Base-by-base conservation (phyloP, 768 basidiomycete genomes). In the Podaxis sp. region DNA sequence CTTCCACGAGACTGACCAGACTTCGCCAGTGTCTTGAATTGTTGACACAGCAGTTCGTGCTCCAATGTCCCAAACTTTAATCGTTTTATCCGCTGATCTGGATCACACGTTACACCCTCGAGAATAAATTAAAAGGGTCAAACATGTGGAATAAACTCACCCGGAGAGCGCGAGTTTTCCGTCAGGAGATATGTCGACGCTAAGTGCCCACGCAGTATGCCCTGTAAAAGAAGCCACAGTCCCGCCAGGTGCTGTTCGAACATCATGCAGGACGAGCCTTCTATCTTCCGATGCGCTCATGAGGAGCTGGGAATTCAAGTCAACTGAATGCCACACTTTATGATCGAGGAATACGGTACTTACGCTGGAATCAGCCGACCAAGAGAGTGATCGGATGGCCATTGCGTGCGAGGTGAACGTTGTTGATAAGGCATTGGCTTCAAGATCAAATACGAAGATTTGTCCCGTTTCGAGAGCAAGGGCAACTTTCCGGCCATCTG, bases 251-350 rank as follows among this genome's bases (percentile, higher is more conserved):
- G 88, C 79, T n/a, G 83, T 80, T 60, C 95, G 88, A 15, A 95
- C 91, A 71, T 98, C 95, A 73, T 96, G 93, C 53, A 96, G 75
- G 58, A 94, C 88, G 63, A 98, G 87, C 17, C 92, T 86, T 73
- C 93, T 94, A 75, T 96, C 95, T 72, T 98, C 95, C 2, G 94
- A 96, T 2, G 90, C 95, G 48, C 93, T 95, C 56, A 95, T 78
- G 2, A 98, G 81, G 57, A 93, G 82, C 95, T 97, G 53, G 56
- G 58, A 30, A 51, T 8, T 46, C 38, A 55, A 33, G 36, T 58
- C 56, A 12, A n/a, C 11, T 40, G 41, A 38, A 38, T n/a, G n/a
- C 56, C 49, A 28, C 46, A 46, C 49, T 64, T 48, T 65, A 36
- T 38, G 30, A 15, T 56, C 24, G 62, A 48, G 11, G 48, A 60